Conservation (phyloP, 2,329 filamentous ascomycete species). For the Blastomyces silverae region DNA sequence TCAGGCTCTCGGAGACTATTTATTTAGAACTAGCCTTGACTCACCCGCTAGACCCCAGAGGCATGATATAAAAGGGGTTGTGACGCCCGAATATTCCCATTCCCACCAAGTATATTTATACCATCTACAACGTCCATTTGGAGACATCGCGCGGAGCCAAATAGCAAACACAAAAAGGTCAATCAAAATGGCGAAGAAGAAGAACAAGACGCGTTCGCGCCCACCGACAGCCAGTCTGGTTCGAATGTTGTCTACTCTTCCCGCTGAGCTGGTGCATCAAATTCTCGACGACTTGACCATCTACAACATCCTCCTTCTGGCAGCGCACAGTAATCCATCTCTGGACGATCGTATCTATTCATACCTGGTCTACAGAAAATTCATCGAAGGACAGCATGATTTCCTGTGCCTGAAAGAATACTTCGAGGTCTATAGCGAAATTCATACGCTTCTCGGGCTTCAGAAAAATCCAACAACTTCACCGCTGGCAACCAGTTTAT, state of each 20-base stretch:
- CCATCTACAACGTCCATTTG: neutral
- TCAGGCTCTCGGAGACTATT: no score
- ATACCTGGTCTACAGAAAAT: neutral
- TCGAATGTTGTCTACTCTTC: slow-evolving; percentile 12
- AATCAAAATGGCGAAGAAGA: neutral
- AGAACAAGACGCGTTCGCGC: neutral
- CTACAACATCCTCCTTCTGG: slow-evolving; percentile 5
- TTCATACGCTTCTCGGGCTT: neutral
- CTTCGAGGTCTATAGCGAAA: slow-evolving; percentile 4
- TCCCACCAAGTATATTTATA: no score
- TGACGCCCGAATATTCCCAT: no score
- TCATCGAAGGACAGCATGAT: neutral
- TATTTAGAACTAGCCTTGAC: no score
- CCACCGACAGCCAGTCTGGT: neutral
- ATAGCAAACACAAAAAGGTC: neutral
- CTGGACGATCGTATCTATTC: slow-evolving; percentile 3
- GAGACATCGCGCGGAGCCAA: neutral
- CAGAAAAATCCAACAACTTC: neutral
- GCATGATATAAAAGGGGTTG: no score
- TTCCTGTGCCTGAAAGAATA: slow-evolving; percentile 1
- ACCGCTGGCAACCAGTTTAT: neutral
- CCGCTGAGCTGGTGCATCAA: slow-evolving; percentile 22
- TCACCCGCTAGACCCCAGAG: neutral
- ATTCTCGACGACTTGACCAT: slow-evolving; percentile 23
- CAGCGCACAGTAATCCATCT: neutral